Base-by-base conservation (phyloP, 1,284 basidiomycete species). In the Inonotus hispidus region DNA sequence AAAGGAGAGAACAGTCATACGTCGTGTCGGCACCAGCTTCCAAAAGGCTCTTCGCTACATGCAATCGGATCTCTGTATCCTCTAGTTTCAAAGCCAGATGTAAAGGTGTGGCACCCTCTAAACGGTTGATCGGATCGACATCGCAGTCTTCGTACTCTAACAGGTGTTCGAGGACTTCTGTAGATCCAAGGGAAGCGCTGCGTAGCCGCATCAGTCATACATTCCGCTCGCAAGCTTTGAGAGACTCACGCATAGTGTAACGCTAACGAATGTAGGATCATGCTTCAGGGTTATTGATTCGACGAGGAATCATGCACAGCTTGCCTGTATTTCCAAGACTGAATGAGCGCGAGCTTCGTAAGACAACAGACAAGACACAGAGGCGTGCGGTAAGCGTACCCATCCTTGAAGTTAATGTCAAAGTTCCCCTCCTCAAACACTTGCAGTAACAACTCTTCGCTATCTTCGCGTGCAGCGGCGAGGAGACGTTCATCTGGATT, bases 351-450 rank as follows among this genome's bases (percentile, higher is more conserved):
- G 46, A 61, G 27, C 53, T 63, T 63, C 66, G 62, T 56, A 29
- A 53, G 53, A 38, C n/a, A 53, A 23, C 41, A 56, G 10, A 19
- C 7, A 23, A 41, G 11, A 23, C 38, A 47, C 56, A 47, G 21
- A 29, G 23, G 53, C 19, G 55, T 47, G 16, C 23, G 25, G 21
- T 43, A 37, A 35, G 76, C 84, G 64, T 65, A 90, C 89, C 90
- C 89, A 70, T 93, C 90, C 67, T 79, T 78, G 66, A 77, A 84
- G 71, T 94, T 94, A 64, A 93, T 86, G 70, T 93, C 83, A 65
- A 84, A 84, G 14, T 69, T 69, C 5, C 77, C 79, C 52, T 82
- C 64, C 37, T 83, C 75, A 50, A 92, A 81, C 4, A 89, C 77
- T 58, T 86, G 82, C 3, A 81, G 68, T 21, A 92, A 70, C 64